phyloP scores from a whole-genome alignment of 805 yeast species.

The Kodamaea neixiangensis region DNA sequence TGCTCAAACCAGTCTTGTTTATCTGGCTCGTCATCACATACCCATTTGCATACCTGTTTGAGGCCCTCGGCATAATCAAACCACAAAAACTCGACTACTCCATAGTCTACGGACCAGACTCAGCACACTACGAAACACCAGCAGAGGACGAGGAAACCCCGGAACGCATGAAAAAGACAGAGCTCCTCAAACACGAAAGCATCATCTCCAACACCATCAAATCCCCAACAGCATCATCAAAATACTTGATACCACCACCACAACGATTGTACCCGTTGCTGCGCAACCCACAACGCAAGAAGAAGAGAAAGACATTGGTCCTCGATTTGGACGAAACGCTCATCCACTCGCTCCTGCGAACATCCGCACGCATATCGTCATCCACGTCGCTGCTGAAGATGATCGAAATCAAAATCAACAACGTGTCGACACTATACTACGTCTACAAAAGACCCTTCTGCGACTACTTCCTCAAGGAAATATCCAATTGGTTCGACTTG shows the following conservation, averaged over 20 bases:
- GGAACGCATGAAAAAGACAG: conserved; percentile 27
- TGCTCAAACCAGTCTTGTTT: conserved; percentile 53
- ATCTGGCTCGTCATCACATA: conserved; percentile 54
- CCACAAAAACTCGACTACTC: conserved; percentile 8
- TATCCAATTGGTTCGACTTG: conserved; percentile 82
- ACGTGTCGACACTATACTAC: conserved; percentile 77
- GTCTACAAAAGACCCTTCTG: conserved; percentile 93
- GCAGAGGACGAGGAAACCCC: conserved; percentile 9
- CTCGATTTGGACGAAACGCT: conserved; percentile 93
- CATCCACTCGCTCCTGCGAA: conserved; percentile 84
- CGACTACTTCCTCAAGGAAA: conserved; percentile 77
- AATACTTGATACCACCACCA: conserved; percentile 49
- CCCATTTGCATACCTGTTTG: conserved; percentile 51
- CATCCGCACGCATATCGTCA: conserved; percentile 46
- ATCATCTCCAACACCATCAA: conserved; percentile 41
- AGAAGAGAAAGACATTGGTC: conserved; percentile 65
- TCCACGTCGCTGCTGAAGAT: conserved; percentile 51
- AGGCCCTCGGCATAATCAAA: conserved; percentile 17
- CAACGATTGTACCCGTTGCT: conserved; percentile 43
- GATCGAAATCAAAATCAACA: conserved; percentile 75
- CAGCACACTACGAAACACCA: conserved; percentile 6
- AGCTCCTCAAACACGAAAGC: conserved; percentile 41
- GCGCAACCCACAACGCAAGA: conserved; percentile 38
- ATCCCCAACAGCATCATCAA: conserved; percentile 42
- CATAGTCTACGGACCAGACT: conserved; percentile 6